Evolutionary conservation across 306 rosid genomes (phyloP), one percentile per base, ranked within the genome.

Genomic region (Malus sylvestris): DNA sequence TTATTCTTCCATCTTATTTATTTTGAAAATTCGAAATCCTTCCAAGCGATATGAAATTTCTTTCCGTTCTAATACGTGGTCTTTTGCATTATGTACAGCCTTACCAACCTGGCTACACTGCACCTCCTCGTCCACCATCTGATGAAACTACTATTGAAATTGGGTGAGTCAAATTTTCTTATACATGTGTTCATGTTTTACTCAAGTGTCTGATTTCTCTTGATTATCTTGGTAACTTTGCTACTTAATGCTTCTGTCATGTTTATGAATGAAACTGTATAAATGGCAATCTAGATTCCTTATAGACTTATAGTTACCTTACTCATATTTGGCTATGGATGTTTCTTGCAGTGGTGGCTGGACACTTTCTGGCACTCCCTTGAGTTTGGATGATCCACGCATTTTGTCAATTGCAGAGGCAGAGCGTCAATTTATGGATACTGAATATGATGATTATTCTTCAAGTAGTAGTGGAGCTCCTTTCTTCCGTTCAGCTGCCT

Each of bases 341-440:
- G 7, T 46, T 76, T 80, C 76, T 75, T 80, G 38, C 85, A 90
- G 96, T 59, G 97, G 97, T 76, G 98, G 98, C 80, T 96, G 99
- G 99, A 91, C 99, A 64, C 87, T 96, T 71, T 89, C 99, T 80
- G 98, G 98, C 59, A 84, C 98, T 16, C 99, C 99, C 65, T 88
- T 96, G 93, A 96, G 90, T 85, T 84, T 96, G 87, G 91, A 85
- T 8, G 97, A 96, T 88, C 98, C 99, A 77, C 93, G 97, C 52
- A 88, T 96, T 42, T 77, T 93, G 86, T 95, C 99, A 30, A 91
- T 96, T 86, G 90, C 99, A n/a, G 99, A 93, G 81, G 97, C 99
- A 49, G 98, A 96, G 29, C 97, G 91, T 55, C 95, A 89, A 44
- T 87, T 91, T 83, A 75, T 93, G 88, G 97, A 96, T 76, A 86